phyloP scores from a whole-genome alignment of 1,139 yeast species.

The Arxiozyma slooffiae region DNA sequence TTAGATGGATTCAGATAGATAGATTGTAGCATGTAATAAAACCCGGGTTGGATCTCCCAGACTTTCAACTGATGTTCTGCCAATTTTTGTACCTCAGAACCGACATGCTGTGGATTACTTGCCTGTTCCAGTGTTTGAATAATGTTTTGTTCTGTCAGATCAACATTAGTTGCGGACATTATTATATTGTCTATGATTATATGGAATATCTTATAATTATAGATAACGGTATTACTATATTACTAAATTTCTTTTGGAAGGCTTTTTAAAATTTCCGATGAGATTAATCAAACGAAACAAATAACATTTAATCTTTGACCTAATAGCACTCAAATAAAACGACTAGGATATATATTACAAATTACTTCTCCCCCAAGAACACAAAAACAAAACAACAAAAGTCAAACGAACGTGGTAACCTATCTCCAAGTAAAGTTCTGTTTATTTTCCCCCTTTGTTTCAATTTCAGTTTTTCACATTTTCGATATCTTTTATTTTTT shows the following conservation, averaged over 20 bases:
- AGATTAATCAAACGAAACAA: neutral
- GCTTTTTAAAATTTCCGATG: neutral
- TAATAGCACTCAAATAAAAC: neutral
- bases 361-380: neutral
- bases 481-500: neutral
- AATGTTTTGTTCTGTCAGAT: constrained; percentile 20
- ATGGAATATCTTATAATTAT: neutral
- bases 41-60: constrained; percentile 61
- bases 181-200: neutral
- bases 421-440: neutral
- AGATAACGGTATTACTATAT: neutral
- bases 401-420: too few relatives aligned
- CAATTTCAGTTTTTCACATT: neutral
- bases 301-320: neutral
- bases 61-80: constrained; percentile 61
- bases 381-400: too few relatives aligned
- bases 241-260: neutral
- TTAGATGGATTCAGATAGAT: constrained; percentile 51
- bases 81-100: constrained; percentile 37
- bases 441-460: neutral
- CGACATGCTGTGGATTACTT: constrained; percentile 40
- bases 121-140: constrained; percentile 40
- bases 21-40: constrained; percentile 46
- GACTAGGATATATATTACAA: neutral
- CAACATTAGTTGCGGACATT: constrained; percentile 9